These are phyloP conservation scores for Phytophthora aleatoria DNA, from an alignment of 352 stramenopile species.

Conservation along the genomic window DNA sequence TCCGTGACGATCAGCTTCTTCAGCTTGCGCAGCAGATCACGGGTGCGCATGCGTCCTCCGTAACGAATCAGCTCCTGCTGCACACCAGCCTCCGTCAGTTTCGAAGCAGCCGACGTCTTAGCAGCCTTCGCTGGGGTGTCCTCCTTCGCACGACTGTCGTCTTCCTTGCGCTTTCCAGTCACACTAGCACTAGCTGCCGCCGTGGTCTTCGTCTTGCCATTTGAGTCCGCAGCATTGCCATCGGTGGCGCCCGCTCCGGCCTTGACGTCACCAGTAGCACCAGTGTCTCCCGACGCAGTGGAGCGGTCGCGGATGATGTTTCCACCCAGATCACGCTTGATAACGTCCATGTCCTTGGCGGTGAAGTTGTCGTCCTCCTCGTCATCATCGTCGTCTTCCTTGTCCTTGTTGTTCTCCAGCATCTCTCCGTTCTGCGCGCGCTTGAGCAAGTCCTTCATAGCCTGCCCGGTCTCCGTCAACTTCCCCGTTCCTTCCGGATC, in stretches of 20 bases:
- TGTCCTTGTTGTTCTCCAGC: conserved; percentile 55
- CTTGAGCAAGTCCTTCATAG: conserved; percentile 86
- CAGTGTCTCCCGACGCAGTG: conserved; percentile 22
- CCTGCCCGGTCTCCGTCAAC: conserved; percentile 80
- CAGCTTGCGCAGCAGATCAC: conserved; percentile 77
- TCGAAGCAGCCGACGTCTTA: conserved; percentile 44
- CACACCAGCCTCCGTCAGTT: conserved; percentile 81
- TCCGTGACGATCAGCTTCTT: conserved; percentile 85
- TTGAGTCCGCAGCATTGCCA: conserved; percentile 27
- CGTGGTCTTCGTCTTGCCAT: conserved; percentile 30
- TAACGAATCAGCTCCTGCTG: conserved; percentile 86
- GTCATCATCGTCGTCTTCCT: conserved; percentile 60
- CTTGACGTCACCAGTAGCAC: conserved; percentile 35
- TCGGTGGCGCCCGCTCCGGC: conserved; percentile 26
- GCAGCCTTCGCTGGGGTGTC: conserved; percentile 48
- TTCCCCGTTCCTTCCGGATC: conserved; percentile 73
- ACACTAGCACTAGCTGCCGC: conserved; percentile 20
- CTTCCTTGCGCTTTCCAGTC: conserved; percentile 56
- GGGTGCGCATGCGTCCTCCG: conserved; percentile 80
- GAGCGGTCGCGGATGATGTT: conserved; percentile 80
- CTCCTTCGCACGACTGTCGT: conserved; percentile 50
- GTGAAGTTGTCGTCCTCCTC: conserved; percentile 73
- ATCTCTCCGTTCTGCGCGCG: conserved; percentile 80
- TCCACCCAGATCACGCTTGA: conserved; percentile 75
- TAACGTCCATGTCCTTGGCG: conserved; percentile 83